These are phyloP conservation scores for Fusarium nanum DNA, from an alignment of 2,329 filamentous ascomycete genomes.

Conservation along the genomic window DNA sequence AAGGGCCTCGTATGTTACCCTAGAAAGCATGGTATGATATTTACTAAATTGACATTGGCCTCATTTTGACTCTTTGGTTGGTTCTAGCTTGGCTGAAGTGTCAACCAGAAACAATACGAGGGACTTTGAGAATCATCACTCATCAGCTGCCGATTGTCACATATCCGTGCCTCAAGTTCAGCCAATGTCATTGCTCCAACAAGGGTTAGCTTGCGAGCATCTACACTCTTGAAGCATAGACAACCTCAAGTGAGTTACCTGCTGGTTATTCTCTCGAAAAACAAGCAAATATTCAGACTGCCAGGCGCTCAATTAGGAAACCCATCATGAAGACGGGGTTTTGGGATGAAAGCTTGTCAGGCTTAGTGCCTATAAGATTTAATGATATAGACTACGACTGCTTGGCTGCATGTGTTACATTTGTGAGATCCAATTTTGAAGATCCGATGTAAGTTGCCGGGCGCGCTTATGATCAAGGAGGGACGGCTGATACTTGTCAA, in stretches of 20 bases:
- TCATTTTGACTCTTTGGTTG: neutral
- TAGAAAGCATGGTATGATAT: neutral
- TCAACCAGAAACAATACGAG: neutral
- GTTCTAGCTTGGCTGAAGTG: neutral
- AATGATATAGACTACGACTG: neutral
- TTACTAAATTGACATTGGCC: neutral
- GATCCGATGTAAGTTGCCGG: conserved; percentile 21
- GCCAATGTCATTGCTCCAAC: neutral
- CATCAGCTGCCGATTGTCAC: neutral
- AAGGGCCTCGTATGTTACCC: neutral
- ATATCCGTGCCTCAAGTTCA: neutral
- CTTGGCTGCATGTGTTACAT: conserved; percentile 22
- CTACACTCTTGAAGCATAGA: neutral
- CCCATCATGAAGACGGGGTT: neutral
- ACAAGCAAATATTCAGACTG: neutral
- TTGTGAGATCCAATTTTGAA: conserved; percentile 9
- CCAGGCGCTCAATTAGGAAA: neutral
- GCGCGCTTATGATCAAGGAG: conserved; percentile 13
- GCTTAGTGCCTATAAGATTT: conserved; percentile 3
- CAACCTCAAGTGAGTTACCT: neutral
- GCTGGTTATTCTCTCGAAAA: neutral
- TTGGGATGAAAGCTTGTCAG: conserved; percentile 7
- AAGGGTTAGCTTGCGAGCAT: conserved; percentile 8
- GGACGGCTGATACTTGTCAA: conserved; percentile 24
- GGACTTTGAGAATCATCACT: neutral